Base-by-base conservation (phyloP, 805 yeast species). In the Isabelozyma pseudorhagii region DNA sequence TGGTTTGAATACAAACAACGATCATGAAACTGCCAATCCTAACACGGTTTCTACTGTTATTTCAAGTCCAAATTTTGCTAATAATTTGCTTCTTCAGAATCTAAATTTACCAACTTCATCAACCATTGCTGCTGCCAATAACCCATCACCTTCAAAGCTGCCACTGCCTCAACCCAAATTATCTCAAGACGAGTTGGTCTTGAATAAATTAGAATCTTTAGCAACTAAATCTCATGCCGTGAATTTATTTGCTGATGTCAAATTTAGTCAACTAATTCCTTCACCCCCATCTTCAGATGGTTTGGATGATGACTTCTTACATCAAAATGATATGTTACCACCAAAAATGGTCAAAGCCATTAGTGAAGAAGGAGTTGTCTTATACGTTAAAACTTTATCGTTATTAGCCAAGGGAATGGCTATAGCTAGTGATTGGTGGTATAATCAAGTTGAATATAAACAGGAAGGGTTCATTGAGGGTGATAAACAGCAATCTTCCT, bases 181-280 rank as follows among this genome's bases (percentile, higher is more conserved):
- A 29, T 46, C 60, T 4, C 56, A 66, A n/a, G 75, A 72, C 51
- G 74, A 69, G 65, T 58, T 50, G 65, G 77, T 68, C 38, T 67
- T 59, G 66, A 67, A 51, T 27, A 73, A 77, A 48, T 72, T 92
- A 51, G 97, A 91, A 64, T 75, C 83, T 1, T 70, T 90, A 42
- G 90, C 96, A 2, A 90, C 97, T 0, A 91, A 90, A 70, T 90
- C 97, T 0, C 94, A 91, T 62, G 96, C 96, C 0, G 84, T 94
- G 17, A 83, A 85, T 54, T 74, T 90, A 31, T 91, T 86, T 72
- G 98, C 97, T 0, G 97, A 91, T 56, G 91, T 90, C 27, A 94
- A 94, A 67, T 89, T 85, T 59, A 78, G 86, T 40, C 97, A 93
- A 69, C 74, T 92, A 57, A 81, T 87, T 38, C 97, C 97, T 8